Conservation (phyloP, 2,329 filamentous ascomycete species). For the Nigrospora osmanthi region DNA sequence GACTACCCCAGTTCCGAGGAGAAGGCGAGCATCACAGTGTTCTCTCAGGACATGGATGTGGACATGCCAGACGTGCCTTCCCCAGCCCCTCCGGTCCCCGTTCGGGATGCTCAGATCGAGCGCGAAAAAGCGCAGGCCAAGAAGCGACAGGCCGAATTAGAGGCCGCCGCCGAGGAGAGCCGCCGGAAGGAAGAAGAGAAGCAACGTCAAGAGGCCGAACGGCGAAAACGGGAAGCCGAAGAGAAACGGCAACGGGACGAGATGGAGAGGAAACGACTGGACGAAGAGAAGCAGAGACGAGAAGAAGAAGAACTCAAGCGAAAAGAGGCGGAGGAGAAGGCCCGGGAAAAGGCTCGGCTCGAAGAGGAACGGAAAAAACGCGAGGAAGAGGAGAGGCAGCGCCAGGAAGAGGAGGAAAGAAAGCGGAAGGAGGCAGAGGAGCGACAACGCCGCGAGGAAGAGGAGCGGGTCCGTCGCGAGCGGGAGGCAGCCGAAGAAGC, state of each 20-base stretch:
- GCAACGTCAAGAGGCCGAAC: slow-evolving; percentile 13
- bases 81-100: slow-evolving; percentile 13
- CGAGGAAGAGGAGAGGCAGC: slow-evolving; percentile 29
- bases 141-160: slow-evolving; percentile 23
- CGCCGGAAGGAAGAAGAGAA: slow-evolving; percentile 23
- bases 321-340: slow-evolving; percentile 15
- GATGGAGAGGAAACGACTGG: slow-evolving; percentile 18
- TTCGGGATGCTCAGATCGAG: slow-evolving; percentile 19
- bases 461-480: slow-evolving; percentile 39
- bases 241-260: slow-evolving; percentile 29
- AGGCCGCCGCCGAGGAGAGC: slow-evolving; percentile 17
- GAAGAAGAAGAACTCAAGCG: slow-evolving; percentile 23
- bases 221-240: slow-evolving; percentile 20
- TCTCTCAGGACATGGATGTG: slow-evolving; percentile 47
- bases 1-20: slow-evolving; percentile 33
- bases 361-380: slow-evolving; percentile 15
- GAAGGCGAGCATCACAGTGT: slow-evolving; percentile 45
- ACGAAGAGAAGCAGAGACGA: slow-evolving; percentile 16
- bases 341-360: slow-evolving; percentile 5
- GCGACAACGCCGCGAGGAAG: slow-evolving; percentile 32
- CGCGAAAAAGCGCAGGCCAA: slow-evolving; percentile 29
- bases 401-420: slow-evolving; percentile 28
- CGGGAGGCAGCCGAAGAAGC: slow-evolving; percentile 41
- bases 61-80: slow-evolving; percentile 44
- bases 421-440: slow-evolving; percentile 27